phyloP scores from a whole-genome alignment of 1,284 basidiomycete genomes.

The Sanghuangporus sanghuang region DNA sequence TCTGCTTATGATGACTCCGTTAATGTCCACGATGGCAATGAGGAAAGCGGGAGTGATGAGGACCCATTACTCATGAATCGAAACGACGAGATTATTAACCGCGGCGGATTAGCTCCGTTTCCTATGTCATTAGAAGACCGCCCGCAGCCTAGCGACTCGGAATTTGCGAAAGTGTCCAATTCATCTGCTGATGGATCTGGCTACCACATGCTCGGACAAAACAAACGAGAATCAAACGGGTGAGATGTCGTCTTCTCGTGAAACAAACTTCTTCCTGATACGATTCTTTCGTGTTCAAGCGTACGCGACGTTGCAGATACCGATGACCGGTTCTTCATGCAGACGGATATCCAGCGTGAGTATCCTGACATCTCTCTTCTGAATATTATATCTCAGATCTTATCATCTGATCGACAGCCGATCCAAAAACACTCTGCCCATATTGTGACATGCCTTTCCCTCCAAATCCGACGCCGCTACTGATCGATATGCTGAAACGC shows the following conservation, averaged over 20 bases:
- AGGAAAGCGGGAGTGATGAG: not conserved
- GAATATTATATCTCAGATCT: not conserved
- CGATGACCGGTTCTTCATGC: conserved; percentile 1
- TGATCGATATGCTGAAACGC: conserved; percentile 48
- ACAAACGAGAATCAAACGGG: not conserved
- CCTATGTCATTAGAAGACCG: conserved; percentile 12
- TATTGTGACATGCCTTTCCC: conserved; percentile 73
- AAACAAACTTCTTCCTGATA: conserved; percentile 1
- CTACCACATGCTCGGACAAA: not conserved
- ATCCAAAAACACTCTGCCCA: conserved; percentile 66
- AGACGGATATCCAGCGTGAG: not conserved
- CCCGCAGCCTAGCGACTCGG: not conserved
- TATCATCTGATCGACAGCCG: conserved; percentile 26
- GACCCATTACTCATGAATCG: conserved; percentile 1
- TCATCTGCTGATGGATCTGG: not conserved
- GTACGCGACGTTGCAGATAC: not conserved
- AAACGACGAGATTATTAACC: conserved; percentile 4
- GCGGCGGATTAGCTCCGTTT: conserved; percentile 7
- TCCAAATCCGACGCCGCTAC: conserved; percentile 49
- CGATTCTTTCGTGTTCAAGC: not conserved
- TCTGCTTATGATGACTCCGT: not conserved
- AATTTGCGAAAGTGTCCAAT: not conserved
- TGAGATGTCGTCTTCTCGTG: not conserved
- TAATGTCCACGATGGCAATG: not conserved
- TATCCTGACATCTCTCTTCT: not conserved